phyloP scores from a whole-genome alignment of 768 basidiomycete genomes.

The Agaricus sinodeliciosus region DNA sequence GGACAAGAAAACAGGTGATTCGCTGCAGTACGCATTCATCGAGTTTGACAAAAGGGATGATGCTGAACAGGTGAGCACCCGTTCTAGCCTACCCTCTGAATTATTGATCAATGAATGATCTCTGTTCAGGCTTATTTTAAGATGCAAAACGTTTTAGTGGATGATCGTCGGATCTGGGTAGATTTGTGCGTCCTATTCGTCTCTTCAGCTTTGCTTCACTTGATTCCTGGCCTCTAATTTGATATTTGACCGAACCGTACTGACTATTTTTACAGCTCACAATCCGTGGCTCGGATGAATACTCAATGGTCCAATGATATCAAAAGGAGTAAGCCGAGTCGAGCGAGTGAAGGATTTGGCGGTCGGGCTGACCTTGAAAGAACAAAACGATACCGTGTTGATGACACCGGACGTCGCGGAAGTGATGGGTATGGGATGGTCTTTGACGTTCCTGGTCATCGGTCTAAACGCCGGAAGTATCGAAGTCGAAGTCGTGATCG shows the following conservation, averaged over 20 bases:
- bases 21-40: conserved; percentile 96
- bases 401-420: conserved; percentile 22
- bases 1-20: conserved; percentile 94
- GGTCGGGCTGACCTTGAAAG: conserved; percentile 72
- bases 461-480: conserved; percentile 31
- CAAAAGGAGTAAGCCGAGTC: conserved; percentile 35
- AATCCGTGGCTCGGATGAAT: conserved; percentile 90
- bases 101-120: background rate
- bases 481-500: conserved; percentile 47
- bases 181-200: conserved; percentile 68
- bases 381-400: conserved; percentile 61
- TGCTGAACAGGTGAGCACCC: conserved; percentile 74
- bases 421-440: conserved; percentile 67
- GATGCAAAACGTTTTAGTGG: conserved; percentile 98
- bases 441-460: conserved; percentile 61
- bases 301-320: conserved; percentile 77
- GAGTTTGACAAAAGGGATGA: conserved; percentile 94
- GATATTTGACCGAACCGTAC: background rate
- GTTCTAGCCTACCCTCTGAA: background rate
- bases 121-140: conserved; percentile 85
- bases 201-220: background rate
- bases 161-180: conserved; percentile 97
- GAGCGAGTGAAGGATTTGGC: conserved; percentile 42
- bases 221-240: background rate
- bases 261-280: conserved; percentile 51